Conservation (phyloP, 495 filamentous ascomycete genomes). For the Penicillium soppii region DNA sequence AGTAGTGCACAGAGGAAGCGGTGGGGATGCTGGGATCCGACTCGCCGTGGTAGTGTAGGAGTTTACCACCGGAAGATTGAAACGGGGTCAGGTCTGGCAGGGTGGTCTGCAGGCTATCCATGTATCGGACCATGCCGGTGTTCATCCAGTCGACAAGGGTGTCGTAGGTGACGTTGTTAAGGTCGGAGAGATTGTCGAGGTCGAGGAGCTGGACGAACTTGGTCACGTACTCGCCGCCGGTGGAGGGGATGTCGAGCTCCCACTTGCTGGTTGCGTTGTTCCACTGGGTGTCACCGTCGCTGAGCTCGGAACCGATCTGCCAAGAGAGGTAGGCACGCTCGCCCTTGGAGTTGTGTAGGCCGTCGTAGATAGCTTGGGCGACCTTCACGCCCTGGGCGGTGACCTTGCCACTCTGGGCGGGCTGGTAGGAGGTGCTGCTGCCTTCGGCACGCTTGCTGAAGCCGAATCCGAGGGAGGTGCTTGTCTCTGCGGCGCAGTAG, state of each 20-base stretch:
- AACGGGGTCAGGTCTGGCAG: conserved; percentile 47
- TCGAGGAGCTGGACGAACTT: conserved; percentile 26
- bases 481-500: conserved; percentile 43
- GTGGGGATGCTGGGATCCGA: conserved; percentile 48
- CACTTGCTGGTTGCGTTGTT: conserved; percentile 18
- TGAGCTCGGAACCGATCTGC: conserved; percentile 29
- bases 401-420: conserved; percentile 32
- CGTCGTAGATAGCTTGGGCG: conserved; percentile 32
- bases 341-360: conserved; percentile 30
- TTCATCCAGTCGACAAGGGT: conserved; percentile 49
- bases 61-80: conserved; percentile 47
- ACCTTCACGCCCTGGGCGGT: conserved; percentile 27
- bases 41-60: conserved; percentile 54
- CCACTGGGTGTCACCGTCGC: conserved; percentile 26
- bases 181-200: conserved; percentile 24
- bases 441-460: conserved; percentile 35
- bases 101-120: conserved; percentile 31
- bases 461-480: conserved; percentile 35
- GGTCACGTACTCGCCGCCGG: conserved; percentile 26
- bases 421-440: conserved; percentile 29
- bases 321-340: conserved; percentile 35
- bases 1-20: conserved; percentile 46
- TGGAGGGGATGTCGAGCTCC: conserved; percentile 23
- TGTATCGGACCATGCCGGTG: conserved; percentile 25
- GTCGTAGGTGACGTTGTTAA: conserved; percentile 49